phyloP scores from a whole-genome alignment of 2,329 filamentous ascomycete species.

The Ascochyta koolunga region DNA sequence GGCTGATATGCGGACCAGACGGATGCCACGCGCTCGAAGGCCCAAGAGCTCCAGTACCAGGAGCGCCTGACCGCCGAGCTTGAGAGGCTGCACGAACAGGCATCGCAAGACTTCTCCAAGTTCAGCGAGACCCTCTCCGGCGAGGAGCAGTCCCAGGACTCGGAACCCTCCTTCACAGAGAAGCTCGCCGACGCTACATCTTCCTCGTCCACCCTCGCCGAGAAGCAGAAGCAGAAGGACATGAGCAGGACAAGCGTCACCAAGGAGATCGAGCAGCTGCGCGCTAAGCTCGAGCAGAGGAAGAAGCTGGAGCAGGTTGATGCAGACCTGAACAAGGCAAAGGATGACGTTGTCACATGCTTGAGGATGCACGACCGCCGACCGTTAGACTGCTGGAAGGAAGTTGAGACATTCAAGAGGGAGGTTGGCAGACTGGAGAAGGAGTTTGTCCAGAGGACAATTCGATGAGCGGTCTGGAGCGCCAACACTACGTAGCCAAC shows the following conservation, averaged over 20 bases:
- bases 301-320: slow-evolving; percentile 70
- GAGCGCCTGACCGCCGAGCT: slow-evolving; percentile 85
- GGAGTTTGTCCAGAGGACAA: slow-evolving; percentile 84
- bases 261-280: slow-evolving; percentile 63
- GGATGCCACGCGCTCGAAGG: slow-evolving; percentile 82
- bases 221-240: slow-evolving; percentile 53
- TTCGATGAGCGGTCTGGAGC: slow-evolving; percentile 48
- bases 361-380: slow-evolving; percentile 82
- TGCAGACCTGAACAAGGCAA: slow-evolving; percentile 73
- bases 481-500: background rate
- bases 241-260: slow-evolving; percentile 60
- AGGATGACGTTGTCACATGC: slow-evolving; percentile 78
- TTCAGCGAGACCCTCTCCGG: slow-evolving; percentile 68
- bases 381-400: slow-evolving; percentile 91
- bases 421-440: slow-evolving; percentile 87
- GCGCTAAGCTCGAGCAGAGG: slow-evolving; percentile 56
- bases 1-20: slow-evolving; percentile 62
- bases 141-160: slow-evolving; percentile 48
- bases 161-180: slow-evolving; percentile 43
- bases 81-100: slow-evolving; percentile 74
- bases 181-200: slow-evolving; percentile 46
- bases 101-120: slow-evolving; percentile 70
- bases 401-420: slow-evolving; percentile 88
- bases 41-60: slow-evolving; percentile 87
- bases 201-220: slow-evolving; percentile 43